Evolutionary conservation across 2,329 filamentous ascomycete genomes (phyloP).

Genomic region (Paecilomyces fulvus): DNA sequence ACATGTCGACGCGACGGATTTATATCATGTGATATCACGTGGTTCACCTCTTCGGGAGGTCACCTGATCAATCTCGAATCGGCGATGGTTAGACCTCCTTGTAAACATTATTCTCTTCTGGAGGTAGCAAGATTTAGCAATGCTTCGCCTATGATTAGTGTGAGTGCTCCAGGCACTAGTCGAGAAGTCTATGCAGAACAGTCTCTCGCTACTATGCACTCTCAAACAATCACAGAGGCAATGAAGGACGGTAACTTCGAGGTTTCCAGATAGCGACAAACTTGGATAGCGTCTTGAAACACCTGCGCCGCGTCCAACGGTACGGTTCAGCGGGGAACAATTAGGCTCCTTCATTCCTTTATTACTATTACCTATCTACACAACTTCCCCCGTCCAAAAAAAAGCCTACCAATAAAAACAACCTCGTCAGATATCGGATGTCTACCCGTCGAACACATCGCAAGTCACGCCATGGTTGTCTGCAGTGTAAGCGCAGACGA

Average conservation of each 20-base stretch:
- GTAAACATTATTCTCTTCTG: no score
- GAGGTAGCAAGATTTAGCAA: no score
- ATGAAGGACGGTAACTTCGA: no score
- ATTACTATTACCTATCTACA: neutral
- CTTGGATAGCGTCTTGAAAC: no score
- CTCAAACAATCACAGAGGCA: no score
- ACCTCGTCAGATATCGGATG: conserved; percentile 5
- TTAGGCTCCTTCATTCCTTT: neutral
- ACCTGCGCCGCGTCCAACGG: neutral
- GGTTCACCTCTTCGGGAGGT: neutral
- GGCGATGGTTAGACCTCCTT: no score
- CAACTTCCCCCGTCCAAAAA: neutral
- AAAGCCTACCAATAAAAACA: no score
- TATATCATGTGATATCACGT: neutral
- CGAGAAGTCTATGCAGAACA: no score
- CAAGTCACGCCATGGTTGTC: conserved; percentile 21
- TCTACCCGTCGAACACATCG: conserved; percentile 17
- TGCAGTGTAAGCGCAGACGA: conserved; percentile 15
- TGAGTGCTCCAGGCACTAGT: no score
- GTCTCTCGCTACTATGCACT: no score
- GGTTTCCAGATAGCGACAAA: no score
- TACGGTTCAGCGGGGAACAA: neutral
- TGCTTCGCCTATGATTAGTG: no score
- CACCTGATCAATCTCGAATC: neutral
- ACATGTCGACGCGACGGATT: neutral